phyloP scores from a whole-genome alignment of 1,284 basidiomycete species.

The Leccinum ponderosum region DNA sequence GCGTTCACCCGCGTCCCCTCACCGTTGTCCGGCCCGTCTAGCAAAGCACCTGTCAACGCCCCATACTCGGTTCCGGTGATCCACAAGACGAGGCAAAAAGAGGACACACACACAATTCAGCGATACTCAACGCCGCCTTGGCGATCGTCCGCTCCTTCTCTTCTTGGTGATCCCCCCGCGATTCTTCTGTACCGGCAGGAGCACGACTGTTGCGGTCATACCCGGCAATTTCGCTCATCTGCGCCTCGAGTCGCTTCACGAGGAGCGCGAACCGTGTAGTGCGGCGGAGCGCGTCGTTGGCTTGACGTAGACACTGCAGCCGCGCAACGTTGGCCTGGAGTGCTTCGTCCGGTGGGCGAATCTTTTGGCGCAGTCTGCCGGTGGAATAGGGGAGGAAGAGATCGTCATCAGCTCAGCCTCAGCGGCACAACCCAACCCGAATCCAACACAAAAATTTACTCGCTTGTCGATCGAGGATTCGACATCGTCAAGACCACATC shows the following conservation, averaged over 20 bases:
- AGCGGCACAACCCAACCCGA: background rate
- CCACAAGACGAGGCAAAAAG: background rate
- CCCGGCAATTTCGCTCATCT: slow-evolving; percentile 68
- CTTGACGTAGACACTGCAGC: slow-evolving; percentile 76
- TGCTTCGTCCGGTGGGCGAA: slow-evolving; percentile 77
- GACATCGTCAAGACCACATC: slow-evolving; percentile 64
- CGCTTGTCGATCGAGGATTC: slow-evolving; percentile 73
- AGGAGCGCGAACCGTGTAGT: slow-evolving; percentile 83
- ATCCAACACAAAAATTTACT: slow-evolving; percentile 11
- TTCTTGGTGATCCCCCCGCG: slow-evolving; percentile 54
- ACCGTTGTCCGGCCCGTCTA: slow-evolving; percentile 24
- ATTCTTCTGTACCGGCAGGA: background rate
- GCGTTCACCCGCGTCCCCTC: slow-evolving; percentile 1
- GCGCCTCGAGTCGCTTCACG: slow-evolving; percentile 74
- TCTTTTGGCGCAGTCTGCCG: slow-evolving; percentile 76
- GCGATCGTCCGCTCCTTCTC: slow-evolving; percentile 85
- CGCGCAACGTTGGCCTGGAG: slow-evolving; percentile 70
- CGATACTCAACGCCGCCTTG: slow-evolving; percentile 88
- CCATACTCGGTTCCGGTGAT: background rate
- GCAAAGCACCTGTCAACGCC: slow-evolving; percentile 21
- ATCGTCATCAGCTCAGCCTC: slow-evolving; percentile 1
- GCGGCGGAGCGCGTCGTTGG: slow-evolving; percentile 80
- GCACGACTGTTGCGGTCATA: slow-evolving; percentile 8
- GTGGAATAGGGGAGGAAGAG: background rate
- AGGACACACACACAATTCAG: slow-evolving; percentile 74